Conservation (phyloP, 768 basidiomycete genomes). For the Leccinum subtestaceum region DNA sequence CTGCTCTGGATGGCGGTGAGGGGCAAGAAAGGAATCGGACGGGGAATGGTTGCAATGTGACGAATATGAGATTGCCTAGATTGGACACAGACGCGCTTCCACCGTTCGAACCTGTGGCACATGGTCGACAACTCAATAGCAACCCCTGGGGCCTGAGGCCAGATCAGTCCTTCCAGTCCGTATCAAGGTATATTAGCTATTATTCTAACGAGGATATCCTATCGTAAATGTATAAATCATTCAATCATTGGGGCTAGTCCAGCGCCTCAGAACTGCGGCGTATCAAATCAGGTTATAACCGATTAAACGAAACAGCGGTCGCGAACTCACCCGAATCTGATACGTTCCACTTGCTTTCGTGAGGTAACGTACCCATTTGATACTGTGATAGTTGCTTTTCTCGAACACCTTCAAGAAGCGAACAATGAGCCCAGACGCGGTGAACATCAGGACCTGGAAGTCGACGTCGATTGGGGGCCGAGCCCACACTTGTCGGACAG, state of each 20-base stretch:
- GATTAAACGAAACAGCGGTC: background rate
- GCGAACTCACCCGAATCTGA: slow-evolving; percentile 80
- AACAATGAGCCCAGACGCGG: slow-evolving; percentile 91
- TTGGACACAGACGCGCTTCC: slow-evolving; percentile 16
- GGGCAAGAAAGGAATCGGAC: slow-evolving; percentile 11
- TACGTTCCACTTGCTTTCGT: slow-evolving; percentile 93
- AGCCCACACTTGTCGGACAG: slow-evolving; percentile 94
- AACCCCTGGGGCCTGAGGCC: no score
- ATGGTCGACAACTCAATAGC: no score
- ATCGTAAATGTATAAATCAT: slow-evolving; percentile 21
- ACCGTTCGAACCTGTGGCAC: background rate
- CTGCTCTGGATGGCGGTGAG: slow-evolving; percentile 8
- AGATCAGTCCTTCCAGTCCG: background rate
- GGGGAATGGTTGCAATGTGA: slow-evolving; percentile 16
- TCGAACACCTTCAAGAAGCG: slow-evolving; percentile 98
- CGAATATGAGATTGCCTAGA: slow-evolving; percentile 23
- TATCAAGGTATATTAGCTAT: slow-evolving; percentile 27
- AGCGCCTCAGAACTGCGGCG: slow-evolving; percentile 26
- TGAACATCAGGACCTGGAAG: slow-evolving; percentile 99
- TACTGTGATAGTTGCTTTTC: slow-evolving; percentile 89
- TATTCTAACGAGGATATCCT: slow-evolving; percentile 23
- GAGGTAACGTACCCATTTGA: slow-evolving; percentile 95
- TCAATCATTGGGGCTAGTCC: background rate
- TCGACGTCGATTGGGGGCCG: slow-evolving; percentile 97
- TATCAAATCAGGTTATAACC: slow-evolving; percentile 2